Evolutionary conservation across 2,329 filamentous ascomycete genomes (phyloP), one percentile per base, ranked within the genome.

Genomic region (Pseudocercospora musae): DNA sequence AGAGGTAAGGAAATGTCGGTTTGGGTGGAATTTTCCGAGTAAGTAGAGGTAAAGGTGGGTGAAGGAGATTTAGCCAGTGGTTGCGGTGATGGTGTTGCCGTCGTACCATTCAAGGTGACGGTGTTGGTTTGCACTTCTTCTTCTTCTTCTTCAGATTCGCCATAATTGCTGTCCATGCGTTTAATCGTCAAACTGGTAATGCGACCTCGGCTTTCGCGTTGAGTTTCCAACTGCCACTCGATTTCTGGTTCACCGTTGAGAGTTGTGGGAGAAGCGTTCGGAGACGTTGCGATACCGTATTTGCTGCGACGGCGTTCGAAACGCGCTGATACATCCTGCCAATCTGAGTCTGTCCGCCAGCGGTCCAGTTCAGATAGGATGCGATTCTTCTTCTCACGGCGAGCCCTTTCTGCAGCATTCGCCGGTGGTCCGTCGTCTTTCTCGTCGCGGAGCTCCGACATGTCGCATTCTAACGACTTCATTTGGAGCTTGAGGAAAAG

Each of bases 401-500:
- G 62, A 15, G 50, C 50, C 13, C 44, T 50, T 50, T 59, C 46
- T 31, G 57, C 37, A 50, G 49, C 59, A 18, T 57, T 52, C 23
- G 50, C 46, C 49, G 59, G 58, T 20, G 61, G 63, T n/a, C 61
- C 58, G n/a, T 63, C 62, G 25, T 55, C 57, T 13, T 59, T 66
- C 27, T 64, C 60, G 49, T 62, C 62, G 18, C 59, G 60, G 31
- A 68, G 60, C 37, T 67, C 66, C 25, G 68, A 69, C 8, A 73
- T 69, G 52, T 75, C 73, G 1, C 73, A 66, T 56, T 78, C 75
- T 20, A 78, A 57, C 4, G 72, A 71, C 63, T 75, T 74, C 53
- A 78, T 68, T 63, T 78, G 76, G 31, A 78, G 62, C 67, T 77
- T 76, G 48, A 78, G 63, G 57, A 74, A 77, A 40, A 78, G 69